phyloP scores from a whole-genome alignment of 257 asterid species.

The Rauvolfia tetraphylla region DNA sequence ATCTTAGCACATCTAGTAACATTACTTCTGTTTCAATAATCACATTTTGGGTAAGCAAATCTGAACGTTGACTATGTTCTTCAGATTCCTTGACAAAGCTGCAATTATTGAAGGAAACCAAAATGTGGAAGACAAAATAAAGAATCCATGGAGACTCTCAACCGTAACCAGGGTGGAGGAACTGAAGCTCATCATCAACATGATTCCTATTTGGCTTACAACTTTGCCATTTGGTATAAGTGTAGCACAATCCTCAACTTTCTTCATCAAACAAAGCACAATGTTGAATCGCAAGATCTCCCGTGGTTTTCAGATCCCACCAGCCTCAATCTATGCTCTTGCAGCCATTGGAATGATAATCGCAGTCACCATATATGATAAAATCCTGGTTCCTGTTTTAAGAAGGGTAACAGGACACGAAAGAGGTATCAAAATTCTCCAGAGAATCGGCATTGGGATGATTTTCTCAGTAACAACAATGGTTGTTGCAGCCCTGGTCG shows the following conservation, averaged over 20 bases:
- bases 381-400: slow-evolving; percentile 54
- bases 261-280: slow-evolving; percentile 70
- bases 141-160: slow-evolving; percentile 55
- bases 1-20: not conserved
- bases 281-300: slow-evolving; percentile 42
- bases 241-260: slow-evolving; percentile 64
- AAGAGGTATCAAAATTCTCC: slow-evolving; percentile 61
- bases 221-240: slow-evolving; percentile 64
- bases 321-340: slow-evolving; percentile 61
- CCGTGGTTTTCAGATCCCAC: slow-evolving; percentile 45
- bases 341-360: slow-evolving; percentile 71
- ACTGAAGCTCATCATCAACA: slow-evolving; percentile 54
- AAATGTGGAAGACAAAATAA: slow-evolving; percentile 18
- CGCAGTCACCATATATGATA: slow-evolving; percentile 56
- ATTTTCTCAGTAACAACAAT: slow-evolving; percentile 45
- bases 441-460: slow-evolving; percentile 80
- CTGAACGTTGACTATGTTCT: not conserved
- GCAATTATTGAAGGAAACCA: slow-evolving; percentile 49
- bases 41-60: not conserved
- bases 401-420: slow-evolving; percentile 53
- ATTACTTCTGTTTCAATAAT: not conserved
- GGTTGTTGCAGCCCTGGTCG: slow-evolving; percentile 66
- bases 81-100: slow-evolving; percentile 85
- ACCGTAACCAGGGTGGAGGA: slow-evolving; percentile 71
- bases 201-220: slow-evolving; percentile 77